These are phyloP conservation scores for Dryadomyces quercivorus DNA, from an alignment of 2,329 filamentous ascomycete genomes.

Conservation along the genomic window DNA sequence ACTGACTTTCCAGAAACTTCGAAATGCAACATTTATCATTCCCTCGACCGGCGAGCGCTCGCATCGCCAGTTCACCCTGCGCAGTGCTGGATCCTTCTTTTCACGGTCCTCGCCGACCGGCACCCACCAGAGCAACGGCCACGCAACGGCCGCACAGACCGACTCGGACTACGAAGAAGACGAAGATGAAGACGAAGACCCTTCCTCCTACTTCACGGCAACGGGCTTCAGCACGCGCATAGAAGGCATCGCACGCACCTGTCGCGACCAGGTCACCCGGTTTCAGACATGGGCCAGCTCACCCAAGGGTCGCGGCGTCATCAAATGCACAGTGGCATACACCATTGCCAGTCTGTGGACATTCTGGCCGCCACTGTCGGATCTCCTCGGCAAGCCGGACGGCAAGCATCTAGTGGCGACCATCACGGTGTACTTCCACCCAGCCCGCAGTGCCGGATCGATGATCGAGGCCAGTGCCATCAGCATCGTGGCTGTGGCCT, in stretches of 20 bases:
- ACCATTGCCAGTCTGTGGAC: conserved; percentile 76
- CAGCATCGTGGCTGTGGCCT: conserved; percentile 65
- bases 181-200: conserved; percentile 21
- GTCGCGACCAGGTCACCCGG: conserved; percentile 12
- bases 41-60: conserved; percentile 77
- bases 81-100: conserved; percentile 20
- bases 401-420: conserved; percentile 92
- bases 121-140: conserved; percentile 9
- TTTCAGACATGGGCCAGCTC: conserved; percentile 53
- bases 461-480: conserved; percentile 80
- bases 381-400: conserved; percentile 68
- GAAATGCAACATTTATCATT: conserved; percentile 77
- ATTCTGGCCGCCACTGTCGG: conserved; percentile 61
- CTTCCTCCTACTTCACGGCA: conserved; percentile 20
- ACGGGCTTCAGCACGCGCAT: conserved; percentile 14
- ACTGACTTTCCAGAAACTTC: conserved; percentile 46
- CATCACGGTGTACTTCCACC: conserved; percentile 90
- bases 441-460: conserved; percentile 71
- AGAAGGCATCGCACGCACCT: conserved; percentile 1
- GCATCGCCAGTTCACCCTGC: conserved; percentile 67
- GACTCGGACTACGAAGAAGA: conserved; percentile 9
- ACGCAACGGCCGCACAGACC: neutral
- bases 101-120: conserved; percentile 18
- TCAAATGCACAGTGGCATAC: conserved; percentile 89
- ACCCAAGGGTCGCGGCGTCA: conserved; percentile 62